Evolutionary conservation across 2,329 filamentous ascomycete genomes (phyloP), one percentile per base, ranked within the genome.

Genomic region (Dactylellina parvicollis): DNA sequence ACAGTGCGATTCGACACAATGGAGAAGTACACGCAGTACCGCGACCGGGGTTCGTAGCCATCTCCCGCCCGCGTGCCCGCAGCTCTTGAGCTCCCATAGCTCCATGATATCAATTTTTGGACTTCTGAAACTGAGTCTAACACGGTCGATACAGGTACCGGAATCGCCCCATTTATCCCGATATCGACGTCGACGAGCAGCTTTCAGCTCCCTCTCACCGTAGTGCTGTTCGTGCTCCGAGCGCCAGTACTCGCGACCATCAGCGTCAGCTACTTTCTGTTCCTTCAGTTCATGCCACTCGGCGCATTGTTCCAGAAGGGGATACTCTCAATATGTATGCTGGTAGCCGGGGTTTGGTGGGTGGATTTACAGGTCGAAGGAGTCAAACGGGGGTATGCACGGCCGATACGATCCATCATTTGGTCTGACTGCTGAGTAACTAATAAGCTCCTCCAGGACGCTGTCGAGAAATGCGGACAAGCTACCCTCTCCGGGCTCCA

Each of bases 341-440:
- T 88, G 36, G 90, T 96, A 70, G 92, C 93, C 0, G 94, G 95
- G 26, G 91, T 99, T 67, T 98, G 93, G 92, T 98, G 94, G 94
- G 89, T 97, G 65, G 95, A 99, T 81, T 84, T 99, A n/a, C 94
- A 97, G 81, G 92, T 99, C 76, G 95, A 99, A 80, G 94, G 94
- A 69, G 95, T 99, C 60, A 93, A 92, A 82, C 91, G 92, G 82
- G 95, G 95, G 82, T 93, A 80, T 64, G 84, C 79, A 32, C 42
- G 10, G 38, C 16, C n/a, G 5, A 72, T 42, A 24, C 52, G n/a
- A n/a, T n/a, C n/a, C n/a, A n/a, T n/a, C n/a, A n/a, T n/a, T n/a
- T n/a, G n/a, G n/a, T n/a, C n/a, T n/a, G 14, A 36, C 10, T 49
- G 28, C 30, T 44, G 4, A 22, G 1, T 47, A 14, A 12, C 47